Evolutionary conservation across 2,329 filamentous ascomycete species (phyloP), one percentile per base, ranked within the genome.

Genomic region (Paramyrothecium sp.): DNA sequence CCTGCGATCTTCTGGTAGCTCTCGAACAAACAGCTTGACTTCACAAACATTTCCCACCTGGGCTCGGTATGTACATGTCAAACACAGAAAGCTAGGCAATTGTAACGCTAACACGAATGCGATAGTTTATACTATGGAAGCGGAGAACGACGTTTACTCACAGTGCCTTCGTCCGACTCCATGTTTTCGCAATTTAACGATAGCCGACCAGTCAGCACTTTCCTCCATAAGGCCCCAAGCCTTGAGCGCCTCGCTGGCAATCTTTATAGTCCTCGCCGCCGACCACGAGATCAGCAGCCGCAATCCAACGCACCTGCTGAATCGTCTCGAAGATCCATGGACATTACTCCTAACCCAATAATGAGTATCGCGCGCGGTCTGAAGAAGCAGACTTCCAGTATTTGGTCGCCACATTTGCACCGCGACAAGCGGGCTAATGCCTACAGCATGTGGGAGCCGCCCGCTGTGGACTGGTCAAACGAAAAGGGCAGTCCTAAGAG

Each of bases 401-500:
- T 89, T 61, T 91, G 89, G 87, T 91, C 89, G 3, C 89, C 90
- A 11, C 90, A 92, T 72, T 75, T 93, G 30, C 81, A 82, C 53
- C 77, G 79, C 13, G 89, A 92, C 67, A 81, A 83, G 57, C 78
- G 87, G 17, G 79, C 83, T 50, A 78, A 79, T 55, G 74, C 78
- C 58, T 83, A 78, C 63, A 89, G 84, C 67, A 78, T 87, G 17
- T 95, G 91, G 90, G 85, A 87, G 59, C 87, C 91, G 2, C 91
- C 91, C 1, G 88, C 87, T 1, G 75, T 89, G 21, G 84, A 86
- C 58, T 89, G 87, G 73, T 83, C 83, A 11, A 74, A 83, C 3
- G 84, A 86, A 44, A 84, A 82, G 38, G 81, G 83, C 17, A 67
- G 85, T 3, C 80, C 89, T 61, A 87, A 87, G 53, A 83, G 84